phyloP scores from a whole-genome alignment of 441 rosid species.

The Jatropha podagrica region DNA sequence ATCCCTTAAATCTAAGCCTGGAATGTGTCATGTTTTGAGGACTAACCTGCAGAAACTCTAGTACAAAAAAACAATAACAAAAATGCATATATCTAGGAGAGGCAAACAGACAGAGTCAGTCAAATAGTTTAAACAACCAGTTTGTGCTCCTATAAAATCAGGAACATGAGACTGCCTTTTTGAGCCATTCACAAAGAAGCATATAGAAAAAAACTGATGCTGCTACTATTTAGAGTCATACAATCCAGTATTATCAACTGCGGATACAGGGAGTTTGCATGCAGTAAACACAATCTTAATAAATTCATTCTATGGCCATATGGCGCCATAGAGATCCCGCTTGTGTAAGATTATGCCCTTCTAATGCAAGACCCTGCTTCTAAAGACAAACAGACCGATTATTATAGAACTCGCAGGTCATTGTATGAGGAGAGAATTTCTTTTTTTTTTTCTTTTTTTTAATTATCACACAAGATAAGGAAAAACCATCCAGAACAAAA shows the following conservation, averaged over 20 bases:
- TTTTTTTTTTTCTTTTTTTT: not conserved
- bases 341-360: not conserved
- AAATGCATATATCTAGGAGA: not conserved
- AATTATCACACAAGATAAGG: conserved; percentile 32
- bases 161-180: not conserved
- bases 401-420: not conserved
- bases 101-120: not conserved
- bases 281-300: not conserved
- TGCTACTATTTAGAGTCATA: not conserved
- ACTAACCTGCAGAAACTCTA: not conserved
- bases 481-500: conserved; percentile 19
- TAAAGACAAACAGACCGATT: not conserved
- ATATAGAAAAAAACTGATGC: not conserved
- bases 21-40: not conserved
- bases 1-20: not conserved
- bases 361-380: not conserved
- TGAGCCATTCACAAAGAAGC: not conserved
- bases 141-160: too few species aligned
- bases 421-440: not conserved
- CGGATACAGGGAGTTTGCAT: not conserved
- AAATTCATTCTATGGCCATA: too few species aligned
- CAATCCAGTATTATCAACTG: not conserved
- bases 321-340: not conserved
- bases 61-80: not conserved
- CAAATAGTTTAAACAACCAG: not conserved